Conservation (phyloP, 2,329 filamentous ascomycete species). For the Ascochyta viciae-villosae region DNA sequence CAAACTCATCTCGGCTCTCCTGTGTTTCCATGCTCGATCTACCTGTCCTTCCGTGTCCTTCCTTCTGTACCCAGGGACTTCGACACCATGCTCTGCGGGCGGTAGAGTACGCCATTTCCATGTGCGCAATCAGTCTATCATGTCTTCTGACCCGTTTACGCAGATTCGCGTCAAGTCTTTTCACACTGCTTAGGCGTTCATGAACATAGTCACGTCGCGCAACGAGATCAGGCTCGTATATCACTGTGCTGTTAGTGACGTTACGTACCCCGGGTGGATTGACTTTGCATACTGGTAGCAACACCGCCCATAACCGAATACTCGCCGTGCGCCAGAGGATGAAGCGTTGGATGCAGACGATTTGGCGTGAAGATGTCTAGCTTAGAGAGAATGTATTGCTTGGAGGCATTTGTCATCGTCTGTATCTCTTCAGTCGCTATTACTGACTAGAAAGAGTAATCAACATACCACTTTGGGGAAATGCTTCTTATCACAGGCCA, state of each 20-base stretch:
- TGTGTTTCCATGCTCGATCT: slow-evolving; percentile 25
- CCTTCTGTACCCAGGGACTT: neutral
- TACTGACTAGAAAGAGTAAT: neutral
- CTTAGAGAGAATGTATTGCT: slow-evolving; percentile 34
- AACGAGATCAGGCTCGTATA: slow-evolving; percentile 31
- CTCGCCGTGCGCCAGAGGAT: slow-evolving; percentile 27
- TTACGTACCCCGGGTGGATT: fast-evolving
- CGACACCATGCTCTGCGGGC: slow-evolving; percentile 5
- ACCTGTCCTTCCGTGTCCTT: slow-evolving; percentile 3
- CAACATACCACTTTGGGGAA: slow-evolving; percentile 40
- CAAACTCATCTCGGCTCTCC: slow-evolving; percentile 28
- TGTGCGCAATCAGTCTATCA: slow-evolving; percentile 28
- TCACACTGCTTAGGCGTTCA: slow-evolving; percentile 16
- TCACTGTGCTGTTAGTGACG: slow-evolving; percentile 20
- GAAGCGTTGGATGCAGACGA: slow-evolving; percentile 31
- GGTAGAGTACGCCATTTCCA: slow-evolving; percentile 14
- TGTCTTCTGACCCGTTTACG: slow-evolving; percentile 26
- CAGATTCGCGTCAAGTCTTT: slow-evolving; percentile 10
- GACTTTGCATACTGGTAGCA: slow-evolving; percentile 18
- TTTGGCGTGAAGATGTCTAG: slow-evolving; percentile 46
- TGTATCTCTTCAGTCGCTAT: slow-evolving; percentile 6
- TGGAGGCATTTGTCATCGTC: slow-evolving; percentile 41
- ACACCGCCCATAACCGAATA: slow-evolving; percentile 28
- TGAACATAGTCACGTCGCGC: slow-evolving; percentile 30
- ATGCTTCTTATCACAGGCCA: slow-evolving; percentile 31